Evolutionary conservation across 164 flowering plant genomes (phyloP).

Genomic region (Warburgia ugandensis): DNA sequence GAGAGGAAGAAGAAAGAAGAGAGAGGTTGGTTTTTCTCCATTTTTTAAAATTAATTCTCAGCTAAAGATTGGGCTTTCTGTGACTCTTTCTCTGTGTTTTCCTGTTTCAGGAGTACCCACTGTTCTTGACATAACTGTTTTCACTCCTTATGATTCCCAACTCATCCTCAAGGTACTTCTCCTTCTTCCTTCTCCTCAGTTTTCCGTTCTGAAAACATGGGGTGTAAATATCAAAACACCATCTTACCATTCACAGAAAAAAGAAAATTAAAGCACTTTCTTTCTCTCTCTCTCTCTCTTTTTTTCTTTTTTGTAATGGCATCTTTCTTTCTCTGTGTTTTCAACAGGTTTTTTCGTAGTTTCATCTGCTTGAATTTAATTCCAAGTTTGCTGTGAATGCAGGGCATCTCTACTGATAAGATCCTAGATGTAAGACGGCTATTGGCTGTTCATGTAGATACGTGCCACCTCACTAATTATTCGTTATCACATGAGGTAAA

Average conservation of each 20-base stretch:
- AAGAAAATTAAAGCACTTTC: no score
- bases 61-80: background rate
- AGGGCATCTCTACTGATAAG: slow-evolving; percentile 98
- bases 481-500: slow-evolving; percentile 78
- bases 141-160: slow-evolving; percentile 75
- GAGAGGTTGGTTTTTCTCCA: slow-evolving; percentile 40
- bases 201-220: background rate
- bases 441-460: slow-evolving; percentile 64
- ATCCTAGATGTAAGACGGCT: slow-evolving; percentile 74
- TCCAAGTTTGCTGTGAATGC: no score
- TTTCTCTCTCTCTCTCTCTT: background rate
- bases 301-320: background rate
- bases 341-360: background rate
- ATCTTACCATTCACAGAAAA: no score
- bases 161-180: slow-evolving; percentile 63
- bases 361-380: background rate
- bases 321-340: slow-evolving; percentile 4
- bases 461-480: slow-evolving; percentile 86
- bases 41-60: no score
- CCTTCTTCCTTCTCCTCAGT: no score
- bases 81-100: slow-evolving; percentile 2
- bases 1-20: slow-evolving; percentile 88
- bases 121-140: slow-evolving; percentile 66
- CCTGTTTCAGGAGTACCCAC: slow-evolving; percentile 56
- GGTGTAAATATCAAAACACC: no score